Conservation (phyloP, 805 yeast genomes). For the Teunomyces funiuensis region DNA sequence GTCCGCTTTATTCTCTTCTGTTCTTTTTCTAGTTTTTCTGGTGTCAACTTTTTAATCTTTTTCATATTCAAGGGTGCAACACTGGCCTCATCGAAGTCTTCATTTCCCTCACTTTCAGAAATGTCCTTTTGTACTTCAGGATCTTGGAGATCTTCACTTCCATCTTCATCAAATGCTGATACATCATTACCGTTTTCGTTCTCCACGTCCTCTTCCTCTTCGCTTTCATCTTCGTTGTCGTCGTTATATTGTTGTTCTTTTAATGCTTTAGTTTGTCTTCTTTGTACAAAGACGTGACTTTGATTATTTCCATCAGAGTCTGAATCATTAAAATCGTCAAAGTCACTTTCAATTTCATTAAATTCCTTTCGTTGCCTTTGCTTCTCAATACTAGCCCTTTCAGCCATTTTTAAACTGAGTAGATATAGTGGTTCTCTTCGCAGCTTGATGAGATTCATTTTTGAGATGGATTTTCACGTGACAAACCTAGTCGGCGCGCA, state of each 20-base stretch:
- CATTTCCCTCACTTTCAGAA: conserved; percentile 15
- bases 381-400: too few species aligned
- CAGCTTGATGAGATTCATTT: too few species aligned
- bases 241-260: conserved; percentile 11
- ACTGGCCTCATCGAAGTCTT: conserved; percentile 8
- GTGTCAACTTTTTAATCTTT: conserved; percentile 55
- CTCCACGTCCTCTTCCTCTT: conserved; percentile 15
- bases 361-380: not conserved
- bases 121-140: conserved; percentile 18
- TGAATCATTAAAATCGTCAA: conserved; percentile 9
- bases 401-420: too few species aligned
- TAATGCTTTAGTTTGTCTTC: not conserved
- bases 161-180: conserved; percentile 11
- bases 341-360: not conserved
- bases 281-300: conserved; percentile 4
- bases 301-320: conserved; percentile 8
- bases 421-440: too few species aligned
- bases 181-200: conserved; percentile 10
- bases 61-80: conserved; percentile 12
- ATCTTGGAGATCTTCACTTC: conserved; percentile 8
- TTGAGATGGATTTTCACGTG: too few species aligned
- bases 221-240: conserved; percentile 18
- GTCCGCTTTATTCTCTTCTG: conserved; percentile 62
- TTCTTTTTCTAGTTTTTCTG: conserved; percentile 54
- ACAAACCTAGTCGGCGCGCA: too few species aligned